These are phyloP conservation scores for Hypericum androsaemum DNA, from an alignment of 345 rosid species.

Conservation along the genomic window DNA sequence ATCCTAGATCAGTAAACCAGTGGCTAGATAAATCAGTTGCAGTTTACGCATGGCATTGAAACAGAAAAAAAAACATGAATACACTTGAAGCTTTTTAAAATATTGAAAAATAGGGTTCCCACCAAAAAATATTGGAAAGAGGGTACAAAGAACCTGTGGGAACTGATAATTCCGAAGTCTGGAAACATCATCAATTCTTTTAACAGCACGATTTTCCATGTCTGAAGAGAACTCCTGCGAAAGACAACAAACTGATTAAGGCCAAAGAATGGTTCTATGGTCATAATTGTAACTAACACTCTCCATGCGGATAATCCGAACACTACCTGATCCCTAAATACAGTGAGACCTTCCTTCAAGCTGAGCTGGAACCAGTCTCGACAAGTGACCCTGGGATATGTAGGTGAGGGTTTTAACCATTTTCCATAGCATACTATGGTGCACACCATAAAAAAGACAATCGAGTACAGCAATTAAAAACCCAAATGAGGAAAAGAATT, in stretches of 20 bases:
- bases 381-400: conserved; percentile 77
- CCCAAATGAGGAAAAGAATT: too few relatives aligned
- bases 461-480: background rate
- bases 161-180: conserved; percentile 77
- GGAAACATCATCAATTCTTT: conserved; percentile 93
- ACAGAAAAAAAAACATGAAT: too few relatives aligned
- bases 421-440: conserved; percentile 1
- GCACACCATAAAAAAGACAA: background rate
- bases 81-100: too few relatives aligned
- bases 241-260: background rate
- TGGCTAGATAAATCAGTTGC: too few relatives aligned
- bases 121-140: background rate
- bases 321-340: conserved; percentile 86
- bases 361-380: conserved; percentile 99
- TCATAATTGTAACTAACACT: background rate
- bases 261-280: too few relatives aligned
- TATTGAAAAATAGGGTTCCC: background rate
- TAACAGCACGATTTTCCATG: conserved; percentile 97
- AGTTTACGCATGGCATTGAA: too few relatives aligned
- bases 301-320: conserved; percentile 3
- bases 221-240: conserved; percentile 95
- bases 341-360: conserved; percentile 98
- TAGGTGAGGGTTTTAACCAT: conserved; percentile 4
- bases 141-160: conserved; percentile 55
- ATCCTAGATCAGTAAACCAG: conserved; percentile 39